These are phyloP conservation scores for Lasiodiplodia sp. DNA, from an alignment of 2,329 filamentous ascomycete genomes.

Conservation along the genomic window DNA sequence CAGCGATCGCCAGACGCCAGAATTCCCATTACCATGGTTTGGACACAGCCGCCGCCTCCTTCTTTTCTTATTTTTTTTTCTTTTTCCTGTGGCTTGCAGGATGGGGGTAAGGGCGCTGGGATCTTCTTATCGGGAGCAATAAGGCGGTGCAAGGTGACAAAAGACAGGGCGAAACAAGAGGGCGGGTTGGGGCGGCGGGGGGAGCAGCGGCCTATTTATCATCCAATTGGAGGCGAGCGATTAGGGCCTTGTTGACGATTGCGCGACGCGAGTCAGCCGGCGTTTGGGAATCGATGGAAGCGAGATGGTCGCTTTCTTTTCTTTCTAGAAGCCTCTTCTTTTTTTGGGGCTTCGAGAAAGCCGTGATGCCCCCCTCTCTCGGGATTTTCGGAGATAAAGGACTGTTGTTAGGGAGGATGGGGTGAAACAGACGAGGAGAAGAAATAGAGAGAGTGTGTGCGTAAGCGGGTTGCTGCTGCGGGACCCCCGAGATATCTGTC, in stretches of 20 bases:
- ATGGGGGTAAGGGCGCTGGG: not conserved
- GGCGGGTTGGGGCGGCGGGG: not conserved
- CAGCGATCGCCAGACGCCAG: not conserved
- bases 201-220: not conserved
- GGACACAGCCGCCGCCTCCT: not conserved
- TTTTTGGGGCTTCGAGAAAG: not conserved
- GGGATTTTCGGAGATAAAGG: conserved; percentile 2
- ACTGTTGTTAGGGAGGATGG: not conserved
- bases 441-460: not conserved
- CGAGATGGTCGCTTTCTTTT: not conserved
- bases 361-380: not conserved
- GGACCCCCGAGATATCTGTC: conserved; percentile 7
- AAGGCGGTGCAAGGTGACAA: not conserved
- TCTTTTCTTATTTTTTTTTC: not conserved
- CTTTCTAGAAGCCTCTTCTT: not conserved
- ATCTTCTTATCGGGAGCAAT: not conserved
- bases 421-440: not conserved
- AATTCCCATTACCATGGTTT: conserved; percentile 18
- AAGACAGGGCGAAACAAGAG: not conserved
- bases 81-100: conserved; percentile 17
- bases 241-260: not conserved
- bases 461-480: not conserved
- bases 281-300: not conserved
- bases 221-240: conserved; percentile 3
- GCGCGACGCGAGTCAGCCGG: not conserved